Percentiles rank a stretch among this genome's conserved stretches.
These are phyloP conservation scores for Gracilaria domingensis DNA, from an alignment of 23 red algal species.

Conservation along the genomic window DNA sequence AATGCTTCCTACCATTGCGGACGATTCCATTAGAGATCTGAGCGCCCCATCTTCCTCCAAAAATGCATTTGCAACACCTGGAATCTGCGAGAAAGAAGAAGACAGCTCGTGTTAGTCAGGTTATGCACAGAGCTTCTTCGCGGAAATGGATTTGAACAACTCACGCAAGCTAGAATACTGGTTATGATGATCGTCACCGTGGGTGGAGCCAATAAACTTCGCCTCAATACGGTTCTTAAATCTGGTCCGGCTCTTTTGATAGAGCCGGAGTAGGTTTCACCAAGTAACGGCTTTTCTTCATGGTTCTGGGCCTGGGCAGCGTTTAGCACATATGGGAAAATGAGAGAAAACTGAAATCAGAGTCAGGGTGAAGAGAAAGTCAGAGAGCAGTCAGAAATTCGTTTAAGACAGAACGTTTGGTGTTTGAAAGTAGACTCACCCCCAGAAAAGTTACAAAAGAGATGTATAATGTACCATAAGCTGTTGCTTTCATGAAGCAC, in stretches of 20 bases:
- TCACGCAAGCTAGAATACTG: not conserved
- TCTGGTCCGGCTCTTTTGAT: not conserved
- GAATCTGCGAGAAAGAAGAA: not conserved
- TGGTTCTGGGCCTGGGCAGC: not conserved
- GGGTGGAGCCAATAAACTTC: constrained; percentile 2
- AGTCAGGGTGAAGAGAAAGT: not conserved
- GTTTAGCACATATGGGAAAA: constrained; percentile 13
- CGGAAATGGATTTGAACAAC: not conserved
- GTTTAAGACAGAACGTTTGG: too few species aligned
- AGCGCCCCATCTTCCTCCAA: not conserved
- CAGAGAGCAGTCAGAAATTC: not conserved
- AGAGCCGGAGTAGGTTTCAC: not conserved
- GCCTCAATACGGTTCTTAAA: not conserved
- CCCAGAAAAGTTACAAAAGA: constrained; percentile 27
- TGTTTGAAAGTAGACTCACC: not conserved
- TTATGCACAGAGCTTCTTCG: not conserved
- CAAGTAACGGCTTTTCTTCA: constrained; percentile 2
- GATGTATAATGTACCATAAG: constrained; percentile 28
- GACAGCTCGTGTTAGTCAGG: not conserved
- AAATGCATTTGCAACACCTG: constrained; percentile 4
- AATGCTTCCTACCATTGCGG: constrained; percentile 27
- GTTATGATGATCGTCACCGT: not conserved
- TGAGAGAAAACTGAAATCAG: not conserved
- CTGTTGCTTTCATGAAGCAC: constrained; percentile 35
- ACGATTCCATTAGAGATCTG: not conserved